phyloP scores from a whole-genome alignment of 495 filamentous ascomycete species.

The Penicillium canescens region DNA sequence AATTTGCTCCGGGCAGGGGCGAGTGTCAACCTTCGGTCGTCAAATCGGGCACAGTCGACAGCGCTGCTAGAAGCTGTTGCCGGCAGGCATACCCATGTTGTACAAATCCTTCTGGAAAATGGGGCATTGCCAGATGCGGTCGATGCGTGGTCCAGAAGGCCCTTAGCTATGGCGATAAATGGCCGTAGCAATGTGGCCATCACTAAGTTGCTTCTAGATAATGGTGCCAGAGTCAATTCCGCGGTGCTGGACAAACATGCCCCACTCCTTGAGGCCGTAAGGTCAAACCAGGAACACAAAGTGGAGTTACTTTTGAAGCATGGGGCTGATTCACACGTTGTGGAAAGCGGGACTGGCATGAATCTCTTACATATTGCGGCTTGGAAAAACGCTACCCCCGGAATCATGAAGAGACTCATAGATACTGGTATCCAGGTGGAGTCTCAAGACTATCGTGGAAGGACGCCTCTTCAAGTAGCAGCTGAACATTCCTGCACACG shows the following conservation, averaged over 20 bases:
- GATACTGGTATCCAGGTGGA: conserved; percentile 2
- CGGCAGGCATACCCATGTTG: neutral
- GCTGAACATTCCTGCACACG: conserved; percentile 2
- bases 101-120: conserved; percentile 6
- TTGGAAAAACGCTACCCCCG: neutral
- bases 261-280: neutral
- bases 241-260: conserved; percentile 2
- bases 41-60: neutral
- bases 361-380: conserved; percentile 7
- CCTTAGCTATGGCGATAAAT: conserved; percentile 5
- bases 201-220: conserved; percentile 6
- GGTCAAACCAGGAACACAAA: conserved; percentile 5
- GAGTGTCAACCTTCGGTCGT: conserved; percentile 4
- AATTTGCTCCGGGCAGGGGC: conserved; percentile 8
- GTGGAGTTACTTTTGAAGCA: conserved; percentile 3
- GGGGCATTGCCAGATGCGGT: conserved; percentile 4
- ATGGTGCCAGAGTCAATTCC: neutral
- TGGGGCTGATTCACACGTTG: conserved; percentile 1
- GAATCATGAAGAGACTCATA: conserved; percentile 6
- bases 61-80: conserved; percentile 1
- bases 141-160: conserved; percentile 3
- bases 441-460: conserved; percentile 1
- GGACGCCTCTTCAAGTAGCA: conserved; percentile 10
- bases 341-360: neutral
- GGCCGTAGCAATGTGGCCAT: conserved; percentile 2